phyloP scores from a whole-genome alignment of 1,284 basidiomycete genomes.

The Tetrapyrgos nigripes region DNA sequence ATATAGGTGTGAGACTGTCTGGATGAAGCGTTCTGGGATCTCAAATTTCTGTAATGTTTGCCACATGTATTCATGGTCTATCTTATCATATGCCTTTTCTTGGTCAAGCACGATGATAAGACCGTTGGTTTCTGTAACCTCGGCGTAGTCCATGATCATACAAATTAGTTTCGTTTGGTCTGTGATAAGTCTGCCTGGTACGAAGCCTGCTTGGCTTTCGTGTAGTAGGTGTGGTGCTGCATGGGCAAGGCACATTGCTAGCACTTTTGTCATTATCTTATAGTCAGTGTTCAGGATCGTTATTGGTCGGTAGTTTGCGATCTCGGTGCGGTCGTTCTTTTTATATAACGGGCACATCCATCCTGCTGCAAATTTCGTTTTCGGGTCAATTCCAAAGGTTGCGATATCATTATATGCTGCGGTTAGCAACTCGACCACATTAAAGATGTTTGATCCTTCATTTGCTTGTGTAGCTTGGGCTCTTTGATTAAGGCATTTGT shows the following conservation, averaged over 20 bases:
- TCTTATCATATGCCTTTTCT: too few relatives aligned
- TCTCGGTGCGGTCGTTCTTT: constrained; percentile 17
- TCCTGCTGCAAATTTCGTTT: constrained; percentile 29
- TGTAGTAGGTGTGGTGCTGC: too few relatives aligned
- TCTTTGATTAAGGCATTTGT: constrained; percentile 20
- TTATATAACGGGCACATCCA: constrained; percentile 43
- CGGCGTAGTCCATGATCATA: too few relatives aligned
- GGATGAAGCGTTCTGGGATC: constrained; percentile 21
- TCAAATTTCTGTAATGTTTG: constrained; percentile 27
- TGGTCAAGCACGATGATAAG: too few relatives aligned
- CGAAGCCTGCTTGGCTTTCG: too few relatives aligned
- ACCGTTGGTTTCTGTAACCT: too few relatives aligned
- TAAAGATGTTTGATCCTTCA: background rate
- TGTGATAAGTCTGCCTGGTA: too few relatives aligned
- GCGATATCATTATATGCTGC: too few relatives aligned
- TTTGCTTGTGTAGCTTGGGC: background rate
- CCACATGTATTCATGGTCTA: constrained; percentile 25
- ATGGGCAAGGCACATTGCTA: constrained; percentile 19
- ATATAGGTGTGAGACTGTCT: constrained; percentile 23
- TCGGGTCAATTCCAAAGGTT: constrained; percentile 22
- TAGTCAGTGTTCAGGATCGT: constrained; percentile 23
- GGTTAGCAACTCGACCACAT: constrained; percentile 3
- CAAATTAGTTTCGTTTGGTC: too few relatives aligned
- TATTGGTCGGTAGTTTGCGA: constrained; percentile 21
- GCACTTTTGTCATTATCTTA: constrained; percentile 19